Percentiles rank a stretch among this genome's conserved stretches.
Conservation (phyloP, 2,329 filamentous ascomycete species). For the Seiridium unicorne region DNA sequence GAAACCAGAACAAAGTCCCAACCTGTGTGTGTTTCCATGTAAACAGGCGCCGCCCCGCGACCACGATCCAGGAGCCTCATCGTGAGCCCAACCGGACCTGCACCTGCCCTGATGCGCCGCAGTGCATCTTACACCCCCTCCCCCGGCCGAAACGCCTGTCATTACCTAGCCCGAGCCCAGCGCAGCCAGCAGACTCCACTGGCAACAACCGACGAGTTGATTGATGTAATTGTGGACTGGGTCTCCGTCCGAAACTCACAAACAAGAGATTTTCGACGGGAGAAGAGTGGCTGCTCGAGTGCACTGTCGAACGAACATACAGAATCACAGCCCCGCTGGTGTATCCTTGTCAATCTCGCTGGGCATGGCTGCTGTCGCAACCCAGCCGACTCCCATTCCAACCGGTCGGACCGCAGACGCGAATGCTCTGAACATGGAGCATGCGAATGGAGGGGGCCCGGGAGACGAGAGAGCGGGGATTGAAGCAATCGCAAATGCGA, state of each 20-base stretch:
- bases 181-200: neutral
- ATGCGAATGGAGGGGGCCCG: constrained; percentile 9
- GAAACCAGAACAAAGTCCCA: neutral
- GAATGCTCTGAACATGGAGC: constrained; percentile 6
- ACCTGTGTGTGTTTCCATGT: neutral
- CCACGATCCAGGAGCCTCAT: no score
- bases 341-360: neutral
- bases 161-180: neutral
- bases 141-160: constrained; percentile 1
- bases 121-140: neutral
- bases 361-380: constrained; percentile 17
- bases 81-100: no score
- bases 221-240: neutral
- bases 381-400: constrained; percentile 11
- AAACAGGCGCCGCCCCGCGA: neutral
- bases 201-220: constrained; percentile 1
- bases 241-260: constrained; percentile 5
- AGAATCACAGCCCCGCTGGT: neutral
- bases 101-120: neutral
- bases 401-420: constrained; percentile 8
- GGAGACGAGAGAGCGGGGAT: neutral
- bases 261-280: neutral
- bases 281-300: neutral
- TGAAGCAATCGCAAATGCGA: neutral
- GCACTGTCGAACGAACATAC: neutral